phyloP scores from a whole-genome alignment of 2,329 filamentous ascomycete genomes.

The Fusarium sp. region DNA sequence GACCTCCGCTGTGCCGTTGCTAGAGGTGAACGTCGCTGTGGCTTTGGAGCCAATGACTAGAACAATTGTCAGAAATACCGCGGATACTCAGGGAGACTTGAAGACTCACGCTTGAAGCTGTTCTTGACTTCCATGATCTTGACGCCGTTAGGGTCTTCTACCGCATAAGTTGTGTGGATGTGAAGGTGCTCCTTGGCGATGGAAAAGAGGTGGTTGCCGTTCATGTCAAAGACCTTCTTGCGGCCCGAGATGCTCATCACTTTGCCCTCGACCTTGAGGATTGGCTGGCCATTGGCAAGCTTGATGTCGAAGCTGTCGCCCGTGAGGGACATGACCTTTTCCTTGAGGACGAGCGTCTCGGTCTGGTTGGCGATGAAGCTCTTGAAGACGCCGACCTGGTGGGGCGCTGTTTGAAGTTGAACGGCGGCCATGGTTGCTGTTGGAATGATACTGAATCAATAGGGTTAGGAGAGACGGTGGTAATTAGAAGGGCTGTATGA shows the following conservation, averaged over 20 bases:
- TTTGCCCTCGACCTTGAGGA: slow-evolving; percentile 70
- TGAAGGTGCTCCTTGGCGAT: slow-evolving; percentile 66
- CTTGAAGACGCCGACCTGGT: slow-evolving; percentile 57
- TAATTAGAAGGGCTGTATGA: neutral
- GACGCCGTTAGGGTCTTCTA: slow-evolving; percentile 60
- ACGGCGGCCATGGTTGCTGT: slow-evolving; percentile 25
- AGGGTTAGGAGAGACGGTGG: no score
- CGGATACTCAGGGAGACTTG: no score
- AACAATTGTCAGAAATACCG: slow-evolving; percentile 9
- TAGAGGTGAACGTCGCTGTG: slow-evolving; percentile 68
- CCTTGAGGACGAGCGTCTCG: slow-evolving; percentile 69
- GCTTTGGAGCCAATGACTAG: slow-evolving; percentile 68
- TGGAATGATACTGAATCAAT: neutral
- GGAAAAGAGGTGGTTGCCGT: slow-evolving; percentile 68
- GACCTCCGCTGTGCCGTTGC: slow-evolving; percentile 57
- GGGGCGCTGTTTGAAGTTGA: slow-evolving; percentile 50
- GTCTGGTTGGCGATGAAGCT: slow-evolving; percentile 55
- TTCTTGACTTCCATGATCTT: slow-evolving; percentile 69
- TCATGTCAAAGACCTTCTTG: slow-evolving; percentile 68
- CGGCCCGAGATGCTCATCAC: slow-evolving; percentile 65
- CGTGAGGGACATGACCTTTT: slow-evolving; percentile 72
- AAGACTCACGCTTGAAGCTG: slow-evolving; percentile 63
- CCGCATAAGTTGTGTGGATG: slow-evolving; percentile 65
- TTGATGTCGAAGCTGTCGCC: slow-evolving; percentile 76
- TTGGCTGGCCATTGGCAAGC: slow-evolving; percentile 64